These are phyloP conservation scores for Diaporthe sp. DNA, from an alignment of 2,329 filamentous ascomycete genomes.

Conservation along the genomic window DNA sequence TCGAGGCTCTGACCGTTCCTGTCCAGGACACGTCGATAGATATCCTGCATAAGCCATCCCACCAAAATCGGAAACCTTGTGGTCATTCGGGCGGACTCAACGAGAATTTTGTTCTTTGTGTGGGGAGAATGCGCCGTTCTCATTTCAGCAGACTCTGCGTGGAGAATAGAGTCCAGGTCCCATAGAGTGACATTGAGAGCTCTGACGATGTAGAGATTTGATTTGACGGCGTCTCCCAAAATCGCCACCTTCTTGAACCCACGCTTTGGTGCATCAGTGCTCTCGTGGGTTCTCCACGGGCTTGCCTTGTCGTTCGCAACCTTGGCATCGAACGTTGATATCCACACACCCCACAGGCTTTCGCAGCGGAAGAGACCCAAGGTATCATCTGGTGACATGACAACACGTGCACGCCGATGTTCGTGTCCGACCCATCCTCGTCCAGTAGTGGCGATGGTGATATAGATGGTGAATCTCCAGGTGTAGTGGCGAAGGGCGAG, in stretches of 20 bases:
- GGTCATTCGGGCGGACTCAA: too few species aligned
- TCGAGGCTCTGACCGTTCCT: background rate
- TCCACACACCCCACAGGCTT: too few species aligned
- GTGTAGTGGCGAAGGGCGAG: background rate
- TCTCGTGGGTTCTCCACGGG: background rate
- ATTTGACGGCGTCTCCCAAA: background rate
- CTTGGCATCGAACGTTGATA: background rate
- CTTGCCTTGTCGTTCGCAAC: background rate
- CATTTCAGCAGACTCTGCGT: background rate
- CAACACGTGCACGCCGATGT: background rate
- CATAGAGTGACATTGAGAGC: background rate
- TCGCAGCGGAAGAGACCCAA: background rate
- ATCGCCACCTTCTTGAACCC: background rate
- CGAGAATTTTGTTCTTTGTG: background rate
- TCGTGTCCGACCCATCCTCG: background rate
- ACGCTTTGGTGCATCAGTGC: background rate
- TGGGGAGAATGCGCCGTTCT: background rate
- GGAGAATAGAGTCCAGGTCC: background rate
- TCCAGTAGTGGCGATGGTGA: too few species aligned
- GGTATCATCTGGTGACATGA: constrained; percentile 6
- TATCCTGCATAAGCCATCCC: too few species aligned
- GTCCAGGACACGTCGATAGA: background rate
- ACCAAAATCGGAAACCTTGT: too few species aligned
- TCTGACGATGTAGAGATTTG: background rate
- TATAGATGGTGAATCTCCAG: background rate